Conservation (phyloP, 805 yeast species). For the Metschnikowia sp. region DNA sequence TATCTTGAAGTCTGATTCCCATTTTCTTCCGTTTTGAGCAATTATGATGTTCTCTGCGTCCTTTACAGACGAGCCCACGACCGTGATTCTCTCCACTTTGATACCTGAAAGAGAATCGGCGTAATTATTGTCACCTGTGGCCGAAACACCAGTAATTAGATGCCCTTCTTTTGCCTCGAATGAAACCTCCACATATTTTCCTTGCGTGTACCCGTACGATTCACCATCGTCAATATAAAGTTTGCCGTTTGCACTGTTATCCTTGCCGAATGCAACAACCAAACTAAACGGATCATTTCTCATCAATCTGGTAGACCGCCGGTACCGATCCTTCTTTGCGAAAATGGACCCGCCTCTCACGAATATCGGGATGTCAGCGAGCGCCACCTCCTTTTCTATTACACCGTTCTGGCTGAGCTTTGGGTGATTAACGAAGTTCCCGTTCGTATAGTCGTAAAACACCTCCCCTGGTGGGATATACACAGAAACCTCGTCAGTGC, state of each 20-base stretch:
- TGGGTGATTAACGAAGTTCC: constrained; percentile 12
- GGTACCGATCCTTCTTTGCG: constrained; percentile 63
- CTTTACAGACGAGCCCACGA: constrained; percentile 38
- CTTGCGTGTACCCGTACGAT: constrained; percentile 52
- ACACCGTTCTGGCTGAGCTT: constrained; percentile 25
- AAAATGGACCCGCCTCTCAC: constrained; percentile 78
- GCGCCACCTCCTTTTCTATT: constrained; percentile 38
- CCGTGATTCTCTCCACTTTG: constrained; percentile 52
- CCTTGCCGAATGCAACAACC: constrained; percentile 51
- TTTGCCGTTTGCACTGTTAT: constrained; percentile 52
- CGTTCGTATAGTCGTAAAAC: constrained; percentile 54
- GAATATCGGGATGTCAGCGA: constrained; percentile 66
- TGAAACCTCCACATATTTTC: constrained; percentile 45
- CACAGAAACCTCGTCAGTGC: constrained; percentile 36
- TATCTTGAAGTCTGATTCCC: constrained; percentile 27
- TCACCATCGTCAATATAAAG: constrained; percentile 86
- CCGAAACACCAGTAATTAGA: constrained; percentile 4
- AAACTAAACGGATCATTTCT: constrained; percentile 76
- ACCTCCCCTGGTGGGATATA: constrained; percentile 53
- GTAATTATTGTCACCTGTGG: constrained; percentile 5
- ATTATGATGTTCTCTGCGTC: constrained; percentile 24
- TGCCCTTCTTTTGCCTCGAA: constrained; percentile 24
- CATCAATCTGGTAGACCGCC: constrained; percentile 80
- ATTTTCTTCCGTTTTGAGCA: constrained; percentile 34
- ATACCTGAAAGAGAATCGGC: constrained; percentile 28